A percentile compares a stretch with the other conserved stretches of the same genome.
These are phyloP conservation scores for Acanthamoeba castellanii DNA, from an alignment of 208 protist species.

Conservation along the genomic window DNA sequence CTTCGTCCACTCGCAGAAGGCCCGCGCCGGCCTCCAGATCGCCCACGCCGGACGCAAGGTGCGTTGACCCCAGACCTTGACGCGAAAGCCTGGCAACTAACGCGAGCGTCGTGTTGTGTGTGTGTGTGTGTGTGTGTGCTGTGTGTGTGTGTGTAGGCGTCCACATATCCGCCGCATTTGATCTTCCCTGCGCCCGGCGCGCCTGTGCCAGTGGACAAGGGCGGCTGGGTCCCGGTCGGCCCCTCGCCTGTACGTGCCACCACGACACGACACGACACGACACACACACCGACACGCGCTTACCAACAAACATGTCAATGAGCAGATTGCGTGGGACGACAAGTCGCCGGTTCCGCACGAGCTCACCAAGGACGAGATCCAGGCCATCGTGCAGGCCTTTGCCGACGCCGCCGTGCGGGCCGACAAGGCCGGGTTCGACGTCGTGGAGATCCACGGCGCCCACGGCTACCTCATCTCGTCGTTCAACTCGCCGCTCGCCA, in stretches of 20 bases:
- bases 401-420: slow-evolving; percentile 89
- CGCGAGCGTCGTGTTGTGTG: too few species aligned
- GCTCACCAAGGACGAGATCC: slow-evolving; percentile 90
- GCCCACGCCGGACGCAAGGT: slow-evolving; percentile 75
- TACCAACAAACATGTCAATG: too few species aligned
- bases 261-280: too few species aligned
- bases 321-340: slow-evolving; percentile 75
- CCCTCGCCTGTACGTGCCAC: slow-evolving; percentile 23
- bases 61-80: neutral
- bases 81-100: neutral
- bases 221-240: neutral
- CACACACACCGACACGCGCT: neutral
- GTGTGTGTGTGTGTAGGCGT: neutral
- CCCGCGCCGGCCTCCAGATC: slow-evolving; percentile 70
- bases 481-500: slow-evolving; percentile 90
- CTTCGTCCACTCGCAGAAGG: slow-evolving; percentile 75
- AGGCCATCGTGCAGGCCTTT: slow-evolving; percentile 86
- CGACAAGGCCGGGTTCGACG: slow-evolving; percentile 93
- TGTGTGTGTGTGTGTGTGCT: too few species aligned
- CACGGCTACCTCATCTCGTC: slow-evolving; percentile 94
- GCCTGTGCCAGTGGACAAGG: slow-evolving; percentile 70
- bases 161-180: slow-evolving; percentile 12
- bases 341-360: slow-evolving; percentile 81
- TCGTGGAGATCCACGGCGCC: slow-evolving; percentile 93
- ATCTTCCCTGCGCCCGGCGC: neutral